Conservation (phyloP, 139 green algal genomes). For the Penium margaritaceum region DNA sequence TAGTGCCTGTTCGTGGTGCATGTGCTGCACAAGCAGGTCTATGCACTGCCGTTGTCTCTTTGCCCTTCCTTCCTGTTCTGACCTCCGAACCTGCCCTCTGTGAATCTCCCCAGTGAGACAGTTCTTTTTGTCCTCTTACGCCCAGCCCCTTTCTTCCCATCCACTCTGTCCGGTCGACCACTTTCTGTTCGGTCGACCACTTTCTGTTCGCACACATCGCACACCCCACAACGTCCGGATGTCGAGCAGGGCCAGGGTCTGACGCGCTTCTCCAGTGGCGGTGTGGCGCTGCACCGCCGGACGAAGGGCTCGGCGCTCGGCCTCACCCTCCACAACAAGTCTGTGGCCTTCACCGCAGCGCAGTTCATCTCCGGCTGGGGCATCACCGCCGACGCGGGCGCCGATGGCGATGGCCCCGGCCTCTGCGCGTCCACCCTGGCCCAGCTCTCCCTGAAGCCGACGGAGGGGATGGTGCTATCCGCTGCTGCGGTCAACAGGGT, state of each 20-base stretch:
- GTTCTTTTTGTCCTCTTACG: not conserved
- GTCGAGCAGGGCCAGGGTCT: conserved; percentile 21
- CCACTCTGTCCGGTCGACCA: too few relatives aligned
- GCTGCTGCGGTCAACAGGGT: conserved; percentile 9
- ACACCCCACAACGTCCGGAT: not conserved
- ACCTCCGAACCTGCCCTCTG: not conserved
- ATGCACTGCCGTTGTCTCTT: not conserved
- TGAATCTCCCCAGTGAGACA: not conserved
- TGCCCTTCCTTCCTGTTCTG: not conserved
- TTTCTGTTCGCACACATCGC: too few relatives aligned
- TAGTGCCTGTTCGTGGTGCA: too few relatives aligned
- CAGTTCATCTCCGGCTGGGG: conserved; percentile 31
- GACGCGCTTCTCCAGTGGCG: conserved; percentile 23
- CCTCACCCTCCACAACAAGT: conserved; percentile 1
- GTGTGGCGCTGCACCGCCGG: conserved; percentile 15
- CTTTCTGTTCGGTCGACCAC: not conserved
- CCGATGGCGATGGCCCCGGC: conserved; percentile 3
- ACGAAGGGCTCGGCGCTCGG: conserved; percentile 16
- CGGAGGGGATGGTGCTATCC: conserved; percentile 15
- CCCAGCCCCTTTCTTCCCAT: not conserved
- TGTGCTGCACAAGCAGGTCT: too few relatives aligned
- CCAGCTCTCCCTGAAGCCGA: conserved; percentile 19
- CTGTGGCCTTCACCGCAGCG: conserved; percentile 18
- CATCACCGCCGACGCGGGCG: not conserved
- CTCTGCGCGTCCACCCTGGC: conserved; percentile 16